A percentile compares a stretch with the other conserved stretches of the same genome.
phyloP scores from a whole-genome alignment of 192 early-diverging fungal genomes.

The Endogone sp. region DNA sequence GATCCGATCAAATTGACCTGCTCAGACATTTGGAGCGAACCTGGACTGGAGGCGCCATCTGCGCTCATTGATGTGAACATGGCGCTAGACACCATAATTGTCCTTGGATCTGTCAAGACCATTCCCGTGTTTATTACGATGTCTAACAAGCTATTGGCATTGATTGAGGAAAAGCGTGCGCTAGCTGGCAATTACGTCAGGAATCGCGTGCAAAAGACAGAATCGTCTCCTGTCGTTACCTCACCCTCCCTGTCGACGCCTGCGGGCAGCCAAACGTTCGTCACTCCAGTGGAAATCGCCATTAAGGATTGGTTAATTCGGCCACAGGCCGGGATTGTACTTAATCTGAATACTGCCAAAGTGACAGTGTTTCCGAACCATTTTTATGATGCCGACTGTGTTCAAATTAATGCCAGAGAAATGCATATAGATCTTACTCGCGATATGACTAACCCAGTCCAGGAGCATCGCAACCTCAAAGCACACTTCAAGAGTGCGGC shows the following conservation, averaged over 20 bases:
- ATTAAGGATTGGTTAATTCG: slow-evolving; percentile 8
- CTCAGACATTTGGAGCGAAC: slow-evolving; percentile 41
- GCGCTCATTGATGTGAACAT: slow-evolving; percentile 26
- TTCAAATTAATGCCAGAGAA: slow-evolving; percentile 22
- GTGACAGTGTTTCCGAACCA: slow-evolving; percentile 40
- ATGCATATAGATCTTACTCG: slow-evolving; percentile 11
- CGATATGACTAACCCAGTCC: not conserved
- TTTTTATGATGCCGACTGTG: slow-evolving; percentile 40
- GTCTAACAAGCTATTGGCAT: slow-evolving; percentile 32
- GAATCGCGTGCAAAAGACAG: not conserved
- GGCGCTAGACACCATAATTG: slow-evolving; percentile 14
- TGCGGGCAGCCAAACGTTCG: not conserved
- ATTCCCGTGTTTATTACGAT: slow-evolving; percentile 56
- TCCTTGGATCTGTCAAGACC: slow-evolving; percentile 29
- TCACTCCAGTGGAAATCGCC: not conserved
- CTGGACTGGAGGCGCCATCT: slow-evolving; percentile 13
- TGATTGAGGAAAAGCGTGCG: slow-evolving; percentile 53
- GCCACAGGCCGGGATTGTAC: slow-evolving; percentile 16
- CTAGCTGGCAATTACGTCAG: slow-evolving; percentile 13
- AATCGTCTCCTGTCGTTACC: not conserved
- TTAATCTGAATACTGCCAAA: slow-evolving; percentile 12
- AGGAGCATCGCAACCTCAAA: slow-evolving; percentile 15
- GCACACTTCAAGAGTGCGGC: slow-evolving; percentile 21
- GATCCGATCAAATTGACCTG: slow-evolving; percentile 45
- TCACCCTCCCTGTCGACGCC: not conserved